Base-by-base conservation (phyloP, 73 alveolate species). In the Tetrahymena malaccensis region DNA sequence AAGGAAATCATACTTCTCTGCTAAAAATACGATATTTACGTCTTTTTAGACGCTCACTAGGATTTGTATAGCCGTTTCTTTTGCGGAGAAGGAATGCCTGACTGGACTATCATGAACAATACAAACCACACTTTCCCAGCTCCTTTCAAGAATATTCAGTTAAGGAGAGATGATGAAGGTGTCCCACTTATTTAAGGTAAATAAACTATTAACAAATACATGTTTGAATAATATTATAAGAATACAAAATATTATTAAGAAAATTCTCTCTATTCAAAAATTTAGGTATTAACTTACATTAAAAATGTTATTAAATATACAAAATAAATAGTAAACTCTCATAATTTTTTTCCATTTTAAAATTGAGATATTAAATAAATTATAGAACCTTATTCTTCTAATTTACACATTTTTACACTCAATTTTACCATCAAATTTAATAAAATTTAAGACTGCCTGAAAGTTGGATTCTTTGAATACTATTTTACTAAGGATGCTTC, bases 81-180 rank as follows among this genome's bases (percentile, higher is more conserved):
- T 96, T 98, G 99, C 94, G 99, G 99, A 21, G 99, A 98, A 85
- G 99, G 99, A 19, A 96, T 98, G 95, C 99, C 99, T 43, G 96
- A 97, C 94, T 98, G 98, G 96, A 96, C 97, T 84, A 97, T 96
- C 33, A 97, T 97, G 89, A 70, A 70, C 55, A 95, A 96, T 84
- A 96, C 96, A 31, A 31, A 38, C 16, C 43, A 97, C 70, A 95
- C 35, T 34, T 95, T 96, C 96, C 94, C 95, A 31, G 89, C 57
- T 83, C 97, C 96, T 34, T 34, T 96, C 93, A 34, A 94, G 93
- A 35, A 83, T 34, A 40, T 89, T 89, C 85, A 93, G 43, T 93
- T 95, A 13, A 94, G 96, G 27, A 94, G 43, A n/a, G 99, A 97
- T 85, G 96, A 95, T 13, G 93, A 96, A 34, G 99, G 99, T 55